phyloP scores from a whole-genome alignment of 1,284 basidiomycete species.

The Takashimella tepidaria region DNA sequence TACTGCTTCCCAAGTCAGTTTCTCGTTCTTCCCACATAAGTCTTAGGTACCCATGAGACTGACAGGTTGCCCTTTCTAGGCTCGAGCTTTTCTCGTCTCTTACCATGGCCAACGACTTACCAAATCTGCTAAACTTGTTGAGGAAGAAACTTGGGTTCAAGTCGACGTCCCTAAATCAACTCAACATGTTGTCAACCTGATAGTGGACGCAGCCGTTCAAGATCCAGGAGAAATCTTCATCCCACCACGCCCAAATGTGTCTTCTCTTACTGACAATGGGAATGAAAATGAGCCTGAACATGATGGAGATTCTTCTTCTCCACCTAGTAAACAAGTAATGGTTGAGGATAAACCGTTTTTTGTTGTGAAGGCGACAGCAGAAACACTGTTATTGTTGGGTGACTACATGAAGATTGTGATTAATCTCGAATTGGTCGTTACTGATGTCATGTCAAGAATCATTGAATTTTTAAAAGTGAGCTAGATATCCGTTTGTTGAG shows the following conservation, averaged over 20 bases:
- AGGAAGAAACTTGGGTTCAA: slow-evolving; percentile 55
- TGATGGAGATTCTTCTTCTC: neutral
- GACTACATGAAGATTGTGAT: slow-evolving; percentile 87
- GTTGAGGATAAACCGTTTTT: slow-evolving; percentile 82
- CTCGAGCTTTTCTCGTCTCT: slow-evolving; percentile 75
- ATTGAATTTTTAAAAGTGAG: slow-evolving; percentile 85
- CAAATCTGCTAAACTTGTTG: slow-evolving; percentile 76
- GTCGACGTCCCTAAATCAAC: slow-evolving; percentile 63
- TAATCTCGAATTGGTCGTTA: slow-evolving; percentile 81
- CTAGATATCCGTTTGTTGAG: neutral
- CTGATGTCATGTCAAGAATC: slow-evolving; percentile 86
- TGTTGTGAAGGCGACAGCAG: slow-evolving; percentile 77
- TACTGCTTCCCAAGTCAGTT: slow-evolving; percentile 66
- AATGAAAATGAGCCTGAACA: slow-evolving; percentile 10
- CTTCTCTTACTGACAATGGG: no score
- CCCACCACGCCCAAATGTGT: slow-evolving; percentile 18
- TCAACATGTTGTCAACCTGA: slow-evolving; percentile 65
- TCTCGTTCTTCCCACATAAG: slow-evolving; percentile 1
- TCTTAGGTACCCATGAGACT: slow-evolving; percentile 1
- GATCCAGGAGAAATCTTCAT: slow-evolving; percentile 69
- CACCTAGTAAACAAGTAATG: slow-evolving; percentile 62
- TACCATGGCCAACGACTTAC: slow-evolving; percentile 83
- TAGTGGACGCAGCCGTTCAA: slow-evolving; percentile 74
- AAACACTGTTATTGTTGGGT: slow-evolving; percentile 66
- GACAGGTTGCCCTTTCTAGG: slow-evolving; percentile 52